phyloP scores from a whole-genome alignment of 768 basidiomycete species.

The Lactifluus subvellereus region DNA sequence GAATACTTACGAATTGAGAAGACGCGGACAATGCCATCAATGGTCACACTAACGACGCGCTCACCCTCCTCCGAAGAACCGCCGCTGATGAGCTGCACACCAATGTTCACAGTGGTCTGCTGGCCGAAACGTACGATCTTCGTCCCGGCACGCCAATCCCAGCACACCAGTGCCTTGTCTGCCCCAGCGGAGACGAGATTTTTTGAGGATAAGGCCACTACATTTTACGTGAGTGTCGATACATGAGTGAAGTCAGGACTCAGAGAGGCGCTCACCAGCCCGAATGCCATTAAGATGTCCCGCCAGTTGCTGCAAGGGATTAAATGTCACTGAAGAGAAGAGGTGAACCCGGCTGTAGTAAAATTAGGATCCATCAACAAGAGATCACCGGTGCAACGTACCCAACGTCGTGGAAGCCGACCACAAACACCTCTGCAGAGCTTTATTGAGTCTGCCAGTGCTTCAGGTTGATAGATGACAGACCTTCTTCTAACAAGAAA shows the following conservation, averaged over 20 bases:
- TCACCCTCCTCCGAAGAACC: slow-evolving; percentile 53
- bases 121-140: slow-evolving; percentile 91
- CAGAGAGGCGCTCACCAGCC: slow-evolving; percentile 34
- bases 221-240: neutral
- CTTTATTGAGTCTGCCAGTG: slow-evolving; percentile 2
- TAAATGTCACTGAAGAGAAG: slow-evolving; percentile 80
- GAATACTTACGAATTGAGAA: slow-evolving; percentile 76
- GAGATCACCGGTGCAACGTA: slow-evolving; percentile 31
- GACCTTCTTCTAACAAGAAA: slow-evolving; percentile 75
- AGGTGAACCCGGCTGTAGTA: slow-evolving; percentile 71
- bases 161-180: slow-evolving; percentile 70
- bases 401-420: slow-evolving; percentile 92
- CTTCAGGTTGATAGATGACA: slow-evolving; percentile 17
- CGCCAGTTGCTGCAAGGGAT: slow-evolving; percentile 74
- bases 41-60: slow-evolving; percentile 83
- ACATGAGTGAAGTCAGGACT: neutral
- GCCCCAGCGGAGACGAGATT: slow-evolving; percentile 85
- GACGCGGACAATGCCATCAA: slow-evolving; percentile 85
- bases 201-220: slow-evolving; percentile 73
- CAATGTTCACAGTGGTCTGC: slow-evolving; percentile 88
- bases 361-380: slow-evolving; percentile 1
- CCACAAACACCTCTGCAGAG: slow-evolving; percentile 73
- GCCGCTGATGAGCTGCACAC: slow-evolving; percentile 74
- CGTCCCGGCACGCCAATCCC: slow-evolving; percentile 85
- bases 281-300: slow-evolving; percentile 88